These are phyloP conservation scores for Volvox reticuliferus DNA, from an alignment of 139 green algal species.

Conservation along the genomic window DNA sequence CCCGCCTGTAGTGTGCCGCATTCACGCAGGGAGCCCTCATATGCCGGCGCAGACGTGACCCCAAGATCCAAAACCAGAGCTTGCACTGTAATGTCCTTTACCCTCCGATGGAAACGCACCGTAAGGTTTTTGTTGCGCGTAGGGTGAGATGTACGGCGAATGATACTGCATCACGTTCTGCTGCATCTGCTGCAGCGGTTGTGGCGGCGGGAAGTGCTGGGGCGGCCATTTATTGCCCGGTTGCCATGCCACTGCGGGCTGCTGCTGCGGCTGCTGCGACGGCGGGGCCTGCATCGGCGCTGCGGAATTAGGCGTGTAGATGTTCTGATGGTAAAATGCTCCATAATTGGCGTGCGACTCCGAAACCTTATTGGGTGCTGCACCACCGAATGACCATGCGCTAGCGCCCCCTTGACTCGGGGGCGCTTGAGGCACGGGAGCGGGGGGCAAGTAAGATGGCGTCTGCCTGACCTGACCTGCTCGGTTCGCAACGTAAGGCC, in stretches of 20 bases:
- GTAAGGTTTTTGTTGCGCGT: slow-evolving; percentile 6
- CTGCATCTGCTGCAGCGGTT: background rate
- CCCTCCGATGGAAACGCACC: background rate
- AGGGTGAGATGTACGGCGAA: slow-evolving; percentile 35
- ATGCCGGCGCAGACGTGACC: background rate
- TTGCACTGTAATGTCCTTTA: background rate
- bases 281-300: slow-evolving; percentile 5
- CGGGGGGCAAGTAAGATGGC: background rate
- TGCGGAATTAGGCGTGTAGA: slow-evolving; percentile 5
- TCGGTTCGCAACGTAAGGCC: background rate
- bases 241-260: background rate
- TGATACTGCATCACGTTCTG: background rate
- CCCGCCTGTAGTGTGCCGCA: background rate
- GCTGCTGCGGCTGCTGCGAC: slow-evolving; percentile 7
- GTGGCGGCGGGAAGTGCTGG: background rate
- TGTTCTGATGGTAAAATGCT: slow-evolving; percentile 58
- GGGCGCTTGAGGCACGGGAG: background rate
- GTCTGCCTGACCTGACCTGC: background rate
- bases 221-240: slow-evolving; percentile 29
- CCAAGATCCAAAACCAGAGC: background rate
- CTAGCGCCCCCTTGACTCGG: slow-evolving; percentile 23
- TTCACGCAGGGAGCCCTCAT: background rate
- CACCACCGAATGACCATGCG: slow-evolving; percentile 2
- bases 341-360: slow-evolving; percentile 65
- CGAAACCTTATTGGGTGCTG: background rate